Evolutionary conservation across 352 stramenopile genomes (phyloP), one percentile per base, ranked within the genome.

Genomic region (Pythium graminicola): DNA sequence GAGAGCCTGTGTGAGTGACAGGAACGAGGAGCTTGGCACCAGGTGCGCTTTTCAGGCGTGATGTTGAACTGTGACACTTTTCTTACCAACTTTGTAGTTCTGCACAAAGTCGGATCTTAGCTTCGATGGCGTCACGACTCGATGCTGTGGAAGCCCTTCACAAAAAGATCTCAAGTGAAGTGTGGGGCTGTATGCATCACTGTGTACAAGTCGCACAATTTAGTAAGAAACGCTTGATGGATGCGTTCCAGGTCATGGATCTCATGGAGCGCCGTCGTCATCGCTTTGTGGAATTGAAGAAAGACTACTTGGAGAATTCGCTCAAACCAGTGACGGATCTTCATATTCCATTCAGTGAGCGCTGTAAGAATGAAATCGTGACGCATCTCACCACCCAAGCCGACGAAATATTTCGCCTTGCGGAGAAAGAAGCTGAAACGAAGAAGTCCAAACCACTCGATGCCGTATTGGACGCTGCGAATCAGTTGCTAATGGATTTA

Each of bases 161-260:
- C 36, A 64, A 65, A 11, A 80, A 80, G n/a, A 85, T 91, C 50
- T 52, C 73, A n/a, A 72, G 55, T 6, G 81, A 91, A 56, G 78
- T 89, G 1, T 89, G 74, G 76, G 78, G 77, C 2, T 91, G 81
- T 40, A 70, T 91, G 72, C 64, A 89, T 32, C 80, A 93, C 63
- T 91, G 82, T 29, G 75, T 93, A 4, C 76, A 93, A 57, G 76
- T 93, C 29, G 80, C 78, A 0, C 81, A 91, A 57, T 84, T 83
- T 46, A 78, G 81, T 36, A 81, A 79, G 29, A 71, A 77, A 23
- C 72, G 82, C 0, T 65, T 93, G 1, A 23, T 65, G 10, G 73
- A 86, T 50, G 78, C 82, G 2, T 90, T 93, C 38, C 68, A 83
- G 33, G 67, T 90, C 13, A 67, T 93, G 27, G 70, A 90, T 17